Percentiles rank a stretch among this genome's conserved stretches.
These are phyloP conservation scores for Trametes cinnabarina DNA, from an alignment of 768 basidiomycete genomes.

Conservation along the genomic window DNA sequence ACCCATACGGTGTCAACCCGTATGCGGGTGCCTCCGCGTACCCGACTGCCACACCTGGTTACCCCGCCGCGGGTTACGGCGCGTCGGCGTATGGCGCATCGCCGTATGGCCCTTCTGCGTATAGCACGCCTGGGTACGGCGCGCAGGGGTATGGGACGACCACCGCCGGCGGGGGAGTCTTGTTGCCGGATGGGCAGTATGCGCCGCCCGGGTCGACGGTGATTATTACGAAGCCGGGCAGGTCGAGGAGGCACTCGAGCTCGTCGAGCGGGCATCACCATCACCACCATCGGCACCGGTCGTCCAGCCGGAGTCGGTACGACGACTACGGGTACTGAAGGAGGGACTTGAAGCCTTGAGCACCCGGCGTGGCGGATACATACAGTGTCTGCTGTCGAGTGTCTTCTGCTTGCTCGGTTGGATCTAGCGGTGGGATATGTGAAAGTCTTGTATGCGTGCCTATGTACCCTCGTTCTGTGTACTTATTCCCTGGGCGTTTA, in stretches of 20 bases:
- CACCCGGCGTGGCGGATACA: too few relatives aligned
- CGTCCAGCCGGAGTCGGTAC: constrained; percentile 3
- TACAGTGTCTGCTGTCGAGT: too few relatives aligned
- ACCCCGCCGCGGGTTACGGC: neutral
- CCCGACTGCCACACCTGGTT: neutral
- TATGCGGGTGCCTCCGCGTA: neutral
- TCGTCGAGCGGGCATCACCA: constrained; percentile 15
- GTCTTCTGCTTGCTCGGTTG: too few relatives aligned
- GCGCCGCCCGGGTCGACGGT: constrained; percentile 25
- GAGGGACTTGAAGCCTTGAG: neutral
- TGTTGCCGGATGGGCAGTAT: constrained; percentile 10
- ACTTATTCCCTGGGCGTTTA: neutral
- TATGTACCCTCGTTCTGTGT: neutral
- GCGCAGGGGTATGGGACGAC: neutral
- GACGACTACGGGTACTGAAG: constrained; percentile 6
- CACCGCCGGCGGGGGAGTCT: neutral
- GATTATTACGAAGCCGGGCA: constrained; percentile 18
- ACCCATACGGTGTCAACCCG: constrained; percentile 1
- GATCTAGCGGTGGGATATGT: neutral
- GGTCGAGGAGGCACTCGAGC: constrained; percentile 15
- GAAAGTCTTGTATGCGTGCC: neutral
- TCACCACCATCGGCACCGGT: constrained; percentile 16
- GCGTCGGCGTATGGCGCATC: neutral
- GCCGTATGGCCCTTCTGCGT: constrained; percentile 1
- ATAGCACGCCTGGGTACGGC: constrained; percentile 3